Conservation (phyloP, 2,329 filamentous ascomycete genomes). For the Microsporum audouinii region DNA sequence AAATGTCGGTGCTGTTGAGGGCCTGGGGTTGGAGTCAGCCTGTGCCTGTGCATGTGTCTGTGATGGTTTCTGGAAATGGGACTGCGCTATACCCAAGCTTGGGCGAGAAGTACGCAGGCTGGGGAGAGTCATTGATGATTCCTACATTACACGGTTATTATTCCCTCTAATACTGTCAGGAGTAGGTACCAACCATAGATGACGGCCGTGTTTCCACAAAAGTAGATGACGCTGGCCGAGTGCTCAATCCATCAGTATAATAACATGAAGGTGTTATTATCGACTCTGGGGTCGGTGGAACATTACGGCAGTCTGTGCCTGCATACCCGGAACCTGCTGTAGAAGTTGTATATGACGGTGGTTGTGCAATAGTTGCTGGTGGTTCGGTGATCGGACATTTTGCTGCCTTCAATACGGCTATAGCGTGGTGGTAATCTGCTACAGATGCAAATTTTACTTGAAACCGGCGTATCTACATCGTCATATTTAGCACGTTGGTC, state of each 20-base stretch:
- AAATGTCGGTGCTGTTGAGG: conserved; percentile 20
- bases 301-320: background rate
- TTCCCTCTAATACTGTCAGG: background rate
- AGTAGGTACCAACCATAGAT: background rate
- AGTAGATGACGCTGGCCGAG: background rate
- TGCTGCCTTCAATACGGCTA: conserved; percentile 32
- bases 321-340: background rate
- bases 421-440: conserved; percentile 31
- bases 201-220: conserved; percentile 9
- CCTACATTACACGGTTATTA: conserved; percentile 5
- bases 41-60: background rate
- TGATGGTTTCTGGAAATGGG: background rate
- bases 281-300: background rate
- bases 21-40: conserved; percentile 10
- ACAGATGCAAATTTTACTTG: conserved; percentile 35
- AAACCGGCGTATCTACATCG: conserved; percentile 32
- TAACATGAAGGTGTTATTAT: background rate
- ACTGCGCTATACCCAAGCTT: background rate
- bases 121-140: conserved; percentile 6
- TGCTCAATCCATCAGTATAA: background rate
- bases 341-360: background rate
- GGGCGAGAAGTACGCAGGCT: conserved; percentile 1
- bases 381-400: conserved; percentile 36
- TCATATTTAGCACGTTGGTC: background rate
- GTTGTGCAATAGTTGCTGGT: conserved; percentile 11